Evolutionary conservation across 305 asterid genomes (phyloP).

Genomic region (Solanum hybrid): DNA sequence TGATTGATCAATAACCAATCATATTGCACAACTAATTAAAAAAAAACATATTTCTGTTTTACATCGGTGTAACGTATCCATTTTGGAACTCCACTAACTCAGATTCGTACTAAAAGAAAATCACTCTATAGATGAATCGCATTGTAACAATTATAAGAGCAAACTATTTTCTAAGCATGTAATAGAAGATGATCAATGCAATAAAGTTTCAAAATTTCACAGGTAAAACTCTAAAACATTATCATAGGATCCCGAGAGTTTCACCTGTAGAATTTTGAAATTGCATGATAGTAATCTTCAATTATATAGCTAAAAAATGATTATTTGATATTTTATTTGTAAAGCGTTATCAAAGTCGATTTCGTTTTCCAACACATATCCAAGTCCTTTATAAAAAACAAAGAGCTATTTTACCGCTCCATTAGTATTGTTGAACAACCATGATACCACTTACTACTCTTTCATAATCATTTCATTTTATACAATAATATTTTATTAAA

Average conservation of each 20-base stretch:
- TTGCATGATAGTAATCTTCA: not conserved
- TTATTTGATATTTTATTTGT: not conserved
- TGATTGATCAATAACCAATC: not conserved
- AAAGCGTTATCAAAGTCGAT: not conserved
- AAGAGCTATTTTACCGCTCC: not conserved
- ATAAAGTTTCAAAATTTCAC: not conserved
- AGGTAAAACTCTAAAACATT: not conserved
- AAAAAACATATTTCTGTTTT: not conserved
- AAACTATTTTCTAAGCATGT: not conserved
- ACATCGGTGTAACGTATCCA: not conserved
- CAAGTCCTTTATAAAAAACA: not conserved
- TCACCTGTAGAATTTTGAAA: not conserved
- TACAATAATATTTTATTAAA: not conserved
- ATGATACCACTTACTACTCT: not conserved
- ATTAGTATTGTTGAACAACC: not conserved
- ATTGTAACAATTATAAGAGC: no score
- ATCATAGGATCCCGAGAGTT: not conserved
- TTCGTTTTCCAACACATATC: not conserved
- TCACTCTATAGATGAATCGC: not conserved
- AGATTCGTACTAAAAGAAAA: not conserved
- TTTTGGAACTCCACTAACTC: not conserved
- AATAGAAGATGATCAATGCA: not conserved
- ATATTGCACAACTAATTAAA: not conserved
- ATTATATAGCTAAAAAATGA: not conserved
- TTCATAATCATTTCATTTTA: not conserved